phyloP scores from a whole-genome alignment of 2,329 filamentous ascomycete species.

The Elsinoe ampelina region DNA sequence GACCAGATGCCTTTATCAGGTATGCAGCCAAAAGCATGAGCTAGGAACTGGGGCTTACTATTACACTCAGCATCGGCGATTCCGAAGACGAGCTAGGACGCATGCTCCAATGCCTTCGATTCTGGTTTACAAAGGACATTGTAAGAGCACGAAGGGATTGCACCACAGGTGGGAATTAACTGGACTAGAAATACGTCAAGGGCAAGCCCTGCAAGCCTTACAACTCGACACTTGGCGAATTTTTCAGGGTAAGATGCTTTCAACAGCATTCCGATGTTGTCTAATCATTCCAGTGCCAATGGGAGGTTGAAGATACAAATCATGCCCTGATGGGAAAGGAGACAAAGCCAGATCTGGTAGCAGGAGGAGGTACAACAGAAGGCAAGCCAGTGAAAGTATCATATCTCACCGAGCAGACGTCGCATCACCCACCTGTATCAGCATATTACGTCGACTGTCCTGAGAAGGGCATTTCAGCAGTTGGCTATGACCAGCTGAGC shows the following conservation, averaged over 20 bases:
- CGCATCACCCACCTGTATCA: slow-evolving; percentile 93
- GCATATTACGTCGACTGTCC: slow-evolving; percentile 92
- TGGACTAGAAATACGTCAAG: slow-evolving; percentile 82
- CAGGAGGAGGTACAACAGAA: slow-evolving; percentile 24
- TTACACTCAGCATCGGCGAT: slow-evolving; percentile 57
- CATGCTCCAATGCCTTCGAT: slow-evolving; percentile 88
- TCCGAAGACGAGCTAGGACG: slow-evolving; percentile 85
- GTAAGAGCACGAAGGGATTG: slow-evolving; percentile 28
- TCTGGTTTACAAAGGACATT: slow-evolving; percentile 98
- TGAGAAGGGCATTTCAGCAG: slow-evolving; percentile 76
- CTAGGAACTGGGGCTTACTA: background rate
- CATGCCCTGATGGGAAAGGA: slow-evolving; percentile 43
- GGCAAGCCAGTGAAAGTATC: slow-evolving; percentile 62
- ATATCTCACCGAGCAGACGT: slow-evolving; percentile 95
- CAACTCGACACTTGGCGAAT: slow-evolving; percentile 93
- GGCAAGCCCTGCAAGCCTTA: slow-evolving; percentile 98
- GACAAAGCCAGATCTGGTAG: slow-evolving; percentile 23
- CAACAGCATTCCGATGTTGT: background rate
- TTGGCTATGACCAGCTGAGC: slow-evolving; percentile 90
- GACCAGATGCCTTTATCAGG: slow-evolving; percentile 78
- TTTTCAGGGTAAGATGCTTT: slow-evolving; percentile 64
- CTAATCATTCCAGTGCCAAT: slow-evolving; percentile 61
- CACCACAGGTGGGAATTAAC: slow-evolving; percentile 17
- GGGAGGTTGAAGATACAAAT: slow-evolving; percentile 77
- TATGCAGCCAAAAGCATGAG: slow-evolving; percentile 25